Evolutionary conservation across 148 eudicot species (phyloP).

Genomic region (Euryodendron excelsum): DNA sequence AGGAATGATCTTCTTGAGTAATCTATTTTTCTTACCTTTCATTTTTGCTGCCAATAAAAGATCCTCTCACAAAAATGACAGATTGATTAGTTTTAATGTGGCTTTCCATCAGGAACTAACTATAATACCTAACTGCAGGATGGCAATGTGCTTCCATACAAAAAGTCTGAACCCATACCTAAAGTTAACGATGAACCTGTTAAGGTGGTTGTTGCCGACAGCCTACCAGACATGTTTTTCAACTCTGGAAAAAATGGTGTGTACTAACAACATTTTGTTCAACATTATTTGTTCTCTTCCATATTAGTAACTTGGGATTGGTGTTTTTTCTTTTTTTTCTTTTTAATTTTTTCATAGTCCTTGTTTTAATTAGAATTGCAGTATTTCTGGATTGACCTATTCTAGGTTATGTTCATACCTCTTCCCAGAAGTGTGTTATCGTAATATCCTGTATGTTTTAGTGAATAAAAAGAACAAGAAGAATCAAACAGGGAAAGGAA

Average conservation of each 20-base stretch:
- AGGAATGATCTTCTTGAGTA: not conserved
- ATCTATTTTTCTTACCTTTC: not conserved
- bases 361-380: not conserved
- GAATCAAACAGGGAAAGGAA: too few relatives aligned
- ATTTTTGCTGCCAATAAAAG: not conserved
- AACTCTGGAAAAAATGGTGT: conserved; percentile 63
- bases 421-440: not conserved
- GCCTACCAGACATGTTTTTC: conserved; percentile 46
- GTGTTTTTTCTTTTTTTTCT: not conserved
- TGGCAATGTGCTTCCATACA: conserved; percentile 49
- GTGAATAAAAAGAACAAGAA: not conserved
- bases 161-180: conserved; percentile 63
- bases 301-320: not conserved
- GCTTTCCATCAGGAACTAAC: not conserved
- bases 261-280: not conserved
- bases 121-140: conserved; percentile 36
- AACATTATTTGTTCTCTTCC: not conserved
- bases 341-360: not conserved
- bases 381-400: not conserved
- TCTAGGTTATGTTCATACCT: not conserved
- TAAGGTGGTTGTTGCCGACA: conserved; percentile 70
- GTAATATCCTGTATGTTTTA: not conserved
- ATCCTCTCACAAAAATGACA: not conserved
- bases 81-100: not conserved
- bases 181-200: conserved; percentile 60